These are phyloP conservation scores for Amphichorda felina DNA, from an alignment of 2,329 filamentous ascomycete genomes.

Conservation along the genomic window DNA sequence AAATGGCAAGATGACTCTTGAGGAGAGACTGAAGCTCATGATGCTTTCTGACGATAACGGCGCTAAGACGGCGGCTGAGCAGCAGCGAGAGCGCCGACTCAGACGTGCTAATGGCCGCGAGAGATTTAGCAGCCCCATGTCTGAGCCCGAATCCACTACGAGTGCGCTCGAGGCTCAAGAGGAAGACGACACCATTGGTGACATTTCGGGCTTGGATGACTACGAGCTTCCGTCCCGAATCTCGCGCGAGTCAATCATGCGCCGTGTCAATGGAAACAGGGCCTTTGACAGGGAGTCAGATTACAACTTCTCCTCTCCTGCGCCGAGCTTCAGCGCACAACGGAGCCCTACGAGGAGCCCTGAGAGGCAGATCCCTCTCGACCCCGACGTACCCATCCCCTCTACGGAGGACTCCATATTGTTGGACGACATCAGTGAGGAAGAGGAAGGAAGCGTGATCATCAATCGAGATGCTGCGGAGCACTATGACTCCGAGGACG, in stretches of 20 bases:
- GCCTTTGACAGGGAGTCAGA: conserved; percentile 46
- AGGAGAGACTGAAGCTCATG: conserved; percentile 80
- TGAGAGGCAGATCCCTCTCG: conserved; percentile 47
- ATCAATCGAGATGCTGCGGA: conserved; percentile 55
- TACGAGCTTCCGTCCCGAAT: conserved; percentile 66
- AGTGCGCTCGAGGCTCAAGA: conserved; percentile 28
- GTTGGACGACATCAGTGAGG: conserved; percentile 35
- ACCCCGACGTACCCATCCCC: conserved; percentile 84
- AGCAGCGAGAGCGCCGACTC: conserved; percentile 58
- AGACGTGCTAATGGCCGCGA: conserved; percentile 46
- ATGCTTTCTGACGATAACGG: conserved; percentile 62
- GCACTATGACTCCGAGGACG: conserved; percentile 44
- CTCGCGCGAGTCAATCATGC: conserved; percentile 85
- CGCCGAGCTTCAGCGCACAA: conserved; percentile 45
- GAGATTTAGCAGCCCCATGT: conserved; percentile 30
- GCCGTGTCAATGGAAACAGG: conserved; percentile 63
- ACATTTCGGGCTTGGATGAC: conserved; percentile 46
- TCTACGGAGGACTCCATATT: conserved; percentile 64
- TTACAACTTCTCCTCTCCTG: conserved; percentile 51
- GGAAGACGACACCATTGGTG: conserved; percentile 47
- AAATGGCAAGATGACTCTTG: conserved; percentile 66
- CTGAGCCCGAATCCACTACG: conserved; percentile 21
- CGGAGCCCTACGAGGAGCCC: conserved; percentile 34
- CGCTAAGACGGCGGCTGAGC: conserved; percentile 47
- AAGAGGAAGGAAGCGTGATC: conserved; percentile 46